These are phyloP conservation scores for Cyberlindnera mycetangii DNA, from an alignment of 805 yeast genomes.

Conservation along the genomic window DNA sequence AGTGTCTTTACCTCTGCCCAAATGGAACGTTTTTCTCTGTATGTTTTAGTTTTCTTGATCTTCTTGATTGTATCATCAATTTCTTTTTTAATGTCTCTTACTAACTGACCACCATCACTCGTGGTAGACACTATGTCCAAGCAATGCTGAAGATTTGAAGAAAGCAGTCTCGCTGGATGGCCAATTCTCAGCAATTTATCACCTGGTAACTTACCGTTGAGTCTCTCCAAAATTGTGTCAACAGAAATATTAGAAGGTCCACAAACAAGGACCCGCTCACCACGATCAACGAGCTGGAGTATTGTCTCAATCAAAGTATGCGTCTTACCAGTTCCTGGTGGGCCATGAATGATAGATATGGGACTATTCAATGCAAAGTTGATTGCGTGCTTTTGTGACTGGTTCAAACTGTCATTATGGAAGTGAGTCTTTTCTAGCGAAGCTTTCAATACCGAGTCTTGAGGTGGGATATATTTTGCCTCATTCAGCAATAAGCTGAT, in stretches of 20 bases:
- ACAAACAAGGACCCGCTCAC: constrained; percentile 72
- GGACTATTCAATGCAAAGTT: constrained; percentile 60
- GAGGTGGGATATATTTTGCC: constrained; percentile 32
- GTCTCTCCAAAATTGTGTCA: constrained; percentile 83
- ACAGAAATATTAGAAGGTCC: constrained; percentile 94
- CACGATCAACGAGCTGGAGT: constrained; percentile 62
- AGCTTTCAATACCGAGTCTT: not conserved
- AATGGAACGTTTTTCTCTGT: constrained; percentile 59
- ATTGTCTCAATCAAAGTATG: constrained; percentile 80
- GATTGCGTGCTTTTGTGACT: constrained; percentile 73
- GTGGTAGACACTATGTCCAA: constrained; percentile 66
- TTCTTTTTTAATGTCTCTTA: constrained; percentile 67
- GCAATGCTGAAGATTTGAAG: constrained; percentile 63
- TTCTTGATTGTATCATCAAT: constrained; percentile 58
- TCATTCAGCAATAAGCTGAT: constrained; percentile 20
- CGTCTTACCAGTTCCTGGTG: constrained; percentile 83
- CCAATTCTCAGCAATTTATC: constrained; percentile 75
- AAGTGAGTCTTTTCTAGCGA: constrained; percentile 28
- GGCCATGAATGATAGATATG: constrained; percentile 64
- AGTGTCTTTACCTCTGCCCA: constrained; percentile 68
- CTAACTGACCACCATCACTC: constrained; percentile 55
- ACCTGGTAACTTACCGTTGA: constrained; percentile 28
- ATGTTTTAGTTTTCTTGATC: constrained; percentile 59
- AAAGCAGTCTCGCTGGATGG: constrained; percentile 84
- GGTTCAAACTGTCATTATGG: constrained; percentile 40